These are phyloP conservation scores for Arabis hirsuta DNA, from an alignment of 345 rosid genomes.

Conservation along the genomic window DNA sequence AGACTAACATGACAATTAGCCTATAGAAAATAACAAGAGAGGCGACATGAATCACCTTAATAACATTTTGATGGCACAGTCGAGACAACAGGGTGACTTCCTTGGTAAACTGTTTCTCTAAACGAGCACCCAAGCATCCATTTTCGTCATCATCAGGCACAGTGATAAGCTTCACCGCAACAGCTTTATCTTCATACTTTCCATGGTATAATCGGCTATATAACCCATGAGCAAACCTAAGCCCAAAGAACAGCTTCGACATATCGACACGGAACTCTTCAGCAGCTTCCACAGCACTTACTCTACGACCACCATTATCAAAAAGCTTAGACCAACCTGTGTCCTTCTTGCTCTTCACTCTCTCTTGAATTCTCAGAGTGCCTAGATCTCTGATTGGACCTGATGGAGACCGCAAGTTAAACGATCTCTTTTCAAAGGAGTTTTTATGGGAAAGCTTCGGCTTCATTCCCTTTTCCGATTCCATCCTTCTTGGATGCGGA, in stretches of 20 bases:
- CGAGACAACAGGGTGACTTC: constrained; percentile 86
- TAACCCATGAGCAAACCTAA: constrained; percentile 91
- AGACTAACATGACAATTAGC: too few relatives aligned
- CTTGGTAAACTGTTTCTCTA: constrained; percentile 83
- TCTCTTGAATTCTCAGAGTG: constrained; percentile 62
- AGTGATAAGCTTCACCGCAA: constrained; percentile 92
- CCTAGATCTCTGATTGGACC: constrained; percentile 68
- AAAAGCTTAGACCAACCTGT: constrained; percentile 84
- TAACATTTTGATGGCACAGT: constrained; percentile 74
- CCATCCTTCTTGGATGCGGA: constrained; percentile 71
- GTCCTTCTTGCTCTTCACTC: constrained; percentile 63
- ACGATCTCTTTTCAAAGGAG: constrained; percentile 45
- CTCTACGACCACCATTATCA: constrained; percentile 80
- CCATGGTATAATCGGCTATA: constrained; percentile 95
- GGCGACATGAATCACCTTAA: constrained; percentile 61
- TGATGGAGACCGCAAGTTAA: constrained; percentile 43
- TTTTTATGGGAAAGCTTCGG: constrained; percentile 51
- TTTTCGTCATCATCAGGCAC: constrained; percentile 90
- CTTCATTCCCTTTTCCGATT: constrained; percentile 49
- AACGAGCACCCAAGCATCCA: constrained; percentile 62
- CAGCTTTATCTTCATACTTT: constrained; percentile 84
- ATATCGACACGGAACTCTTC: constrained; percentile 76
- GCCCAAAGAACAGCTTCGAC: constrained; percentile 88
- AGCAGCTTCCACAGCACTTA: constrained; percentile 70
- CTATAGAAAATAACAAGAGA: neutral